Conservation (phyloP, 441 rosid species). For the Rhodomyrtus psidioides region DNA sequence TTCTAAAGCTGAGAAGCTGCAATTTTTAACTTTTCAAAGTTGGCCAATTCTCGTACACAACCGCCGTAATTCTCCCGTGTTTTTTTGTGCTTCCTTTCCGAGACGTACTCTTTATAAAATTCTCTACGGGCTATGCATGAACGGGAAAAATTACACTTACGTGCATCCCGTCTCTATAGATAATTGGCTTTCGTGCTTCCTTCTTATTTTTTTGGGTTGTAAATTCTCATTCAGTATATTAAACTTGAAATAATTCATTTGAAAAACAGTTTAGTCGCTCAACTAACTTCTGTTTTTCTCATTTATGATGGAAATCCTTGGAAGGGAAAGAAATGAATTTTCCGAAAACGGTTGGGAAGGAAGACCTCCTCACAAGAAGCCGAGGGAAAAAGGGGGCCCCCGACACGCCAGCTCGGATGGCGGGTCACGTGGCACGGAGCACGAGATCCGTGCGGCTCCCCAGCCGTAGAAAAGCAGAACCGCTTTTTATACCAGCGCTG, state of each 20-base stretch:
- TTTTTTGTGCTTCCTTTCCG: background rate
- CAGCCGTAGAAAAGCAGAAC: background rate
- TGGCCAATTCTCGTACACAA: background rate
- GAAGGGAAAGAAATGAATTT: background rate
- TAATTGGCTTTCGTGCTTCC: background rate
- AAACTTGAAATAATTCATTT: background rate
- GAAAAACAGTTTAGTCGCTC: background rate
- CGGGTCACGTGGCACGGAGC: slow-evolving; percentile 10
- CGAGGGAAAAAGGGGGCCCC: background rate
- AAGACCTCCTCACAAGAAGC: background rate
- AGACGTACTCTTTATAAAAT: background rate
- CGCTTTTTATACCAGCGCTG: background rate
- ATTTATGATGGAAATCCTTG: background rate
- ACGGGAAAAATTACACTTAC: background rate
- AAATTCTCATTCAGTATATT: background rate
- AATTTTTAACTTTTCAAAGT: no score
- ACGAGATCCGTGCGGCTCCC: slow-evolving; percentile 13
- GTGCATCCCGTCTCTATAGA: background rate
- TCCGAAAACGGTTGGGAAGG: background rate
- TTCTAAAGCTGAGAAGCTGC: no score
- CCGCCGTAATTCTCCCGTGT: rapidly evolving
- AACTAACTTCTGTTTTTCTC: background rate
- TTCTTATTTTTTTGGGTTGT: no score
- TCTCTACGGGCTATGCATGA: background rate
- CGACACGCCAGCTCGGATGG: background rate